Base-by-base conservation (phyloP, 1,139 yeast species). In the Hanseniaspora sp. region DNA sequence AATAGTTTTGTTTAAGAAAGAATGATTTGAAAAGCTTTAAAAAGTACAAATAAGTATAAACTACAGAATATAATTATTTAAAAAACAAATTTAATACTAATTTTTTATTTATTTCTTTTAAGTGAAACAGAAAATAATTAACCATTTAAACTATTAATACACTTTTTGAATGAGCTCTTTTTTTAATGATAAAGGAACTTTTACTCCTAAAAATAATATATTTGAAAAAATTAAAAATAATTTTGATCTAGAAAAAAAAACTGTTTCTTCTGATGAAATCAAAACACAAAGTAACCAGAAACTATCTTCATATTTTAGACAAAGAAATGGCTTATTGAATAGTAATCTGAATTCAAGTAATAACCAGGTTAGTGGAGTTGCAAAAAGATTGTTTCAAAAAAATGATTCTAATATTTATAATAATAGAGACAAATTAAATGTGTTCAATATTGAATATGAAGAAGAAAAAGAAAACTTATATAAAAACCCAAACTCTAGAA, bases 161-260 rank as follows among this genome's bases (percentile, higher is more conserved):
- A n/a, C n/a, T n/a, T n/a, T n/a, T n/a, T n/a, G n/a, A 28, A 65
- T 66, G 69, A 62, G 68, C 1, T 65, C 63, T 52, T 64, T 66
- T 59, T 65, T 65, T 53, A 62, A 67, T 44, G 67, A 65, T 55
- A 58, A 60, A 31, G 49, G 60, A 28, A 64, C 64, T 7, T 66
- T 65, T 43, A 65, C 64, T 48, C 65, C 68, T 18, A 60, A 67
- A 34, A 56, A 67, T 1, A 65, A 64, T 45, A 62, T 66, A 11
- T 66, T 65, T 53, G 59, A 63, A 1, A 64, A 64, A 55, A 47
- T 65, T 31, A 44, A 46, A n/a, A 33, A 18, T 38, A 55, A 51
- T 33, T 35, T 37, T 34, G 30, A 55, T 34, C 33, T 43, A 12
- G 29, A 35, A 5, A 57, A 57, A 3, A 52, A 56, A 18, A 55